phyloP scores from a whole-genome alignment of 1,284 basidiomycete genomes.

The Takashimella tepidaria region DNA sequence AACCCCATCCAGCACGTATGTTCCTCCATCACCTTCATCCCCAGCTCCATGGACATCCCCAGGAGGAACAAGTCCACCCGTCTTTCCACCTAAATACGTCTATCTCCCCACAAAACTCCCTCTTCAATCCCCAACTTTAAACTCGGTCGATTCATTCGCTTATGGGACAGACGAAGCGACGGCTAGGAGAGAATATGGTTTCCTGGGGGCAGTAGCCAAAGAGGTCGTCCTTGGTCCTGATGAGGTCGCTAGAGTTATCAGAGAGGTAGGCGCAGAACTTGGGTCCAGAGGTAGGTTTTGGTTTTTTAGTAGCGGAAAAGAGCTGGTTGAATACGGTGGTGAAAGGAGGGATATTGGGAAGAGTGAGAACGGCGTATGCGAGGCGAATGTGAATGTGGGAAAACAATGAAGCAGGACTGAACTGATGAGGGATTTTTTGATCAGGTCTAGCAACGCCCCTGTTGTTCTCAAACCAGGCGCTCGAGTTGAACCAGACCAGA shows the following conservation, averaged over 20 bases:
- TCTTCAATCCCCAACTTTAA: slow-evolving; percentile 17
- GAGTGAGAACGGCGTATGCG: neutral
- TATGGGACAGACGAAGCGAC: slow-evolving; percentile 24
- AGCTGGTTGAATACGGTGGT: slow-evolving; percentile 1
- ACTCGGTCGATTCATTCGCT: slow-evolving; percentile 29
- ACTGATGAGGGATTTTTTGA: too few relatives aligned
- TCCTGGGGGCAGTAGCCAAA: slow-evolving; percentile 30
- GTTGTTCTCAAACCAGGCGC: slow-evolving; percentile 77
- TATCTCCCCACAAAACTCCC: slow-evolving; percentile 33
- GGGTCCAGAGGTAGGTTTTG: slow-evolving; percentile 55
- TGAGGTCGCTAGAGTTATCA: slow-evolving; percentile 64
- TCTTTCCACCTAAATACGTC: slow-evolving; percentile 28
- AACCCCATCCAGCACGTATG: neutral
- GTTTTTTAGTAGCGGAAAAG: too few relatives aligned
- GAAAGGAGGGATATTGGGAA: neutral
- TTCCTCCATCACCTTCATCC: neutral
- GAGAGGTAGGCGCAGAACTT: slow-evolving; percentile 66
- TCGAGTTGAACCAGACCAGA: slow-evolving; percentile 68
- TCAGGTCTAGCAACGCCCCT: slow-evolving; percentile 75
- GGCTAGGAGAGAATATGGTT: slow-evolving; percentile 29
- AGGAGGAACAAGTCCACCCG: slow-evolving; percentile 7
- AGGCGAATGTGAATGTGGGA: slow-evolving; percentile 4
- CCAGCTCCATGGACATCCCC: neutral
- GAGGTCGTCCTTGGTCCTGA: slow-evolving; percentile 60
- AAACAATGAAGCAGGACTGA: too few relatives aligned